phyloP scores from a whole-genome alignment of 2,329 filamentous ascomycete genomes.

The Colletotrichum tofieldiae region DNA sequence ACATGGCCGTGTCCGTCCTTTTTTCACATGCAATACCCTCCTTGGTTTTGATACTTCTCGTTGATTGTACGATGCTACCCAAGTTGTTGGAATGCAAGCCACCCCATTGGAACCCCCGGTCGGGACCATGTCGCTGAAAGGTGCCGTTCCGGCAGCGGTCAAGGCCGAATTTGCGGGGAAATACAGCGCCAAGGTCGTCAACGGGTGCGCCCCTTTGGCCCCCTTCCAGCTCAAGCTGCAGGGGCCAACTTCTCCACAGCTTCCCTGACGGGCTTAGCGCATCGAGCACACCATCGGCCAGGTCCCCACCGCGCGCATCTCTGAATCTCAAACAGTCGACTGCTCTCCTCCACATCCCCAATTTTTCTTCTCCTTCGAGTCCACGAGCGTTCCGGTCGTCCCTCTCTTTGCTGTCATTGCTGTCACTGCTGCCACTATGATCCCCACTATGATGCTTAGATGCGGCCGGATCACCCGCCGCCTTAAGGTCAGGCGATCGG shows the following conservation, averaged over 20 bases:
- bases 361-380: constrained; percentile 15
- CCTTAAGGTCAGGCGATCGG: no score
- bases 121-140: constrained; percentile 30
- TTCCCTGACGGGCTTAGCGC: constrained; percentile 22
- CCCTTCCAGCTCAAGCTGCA: constrained; percentile 10
- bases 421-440: no score
- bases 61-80: background rate
- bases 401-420: constrained; percentile 1
- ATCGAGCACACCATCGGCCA: constrained; percentile 39
- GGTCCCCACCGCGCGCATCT: constrained; percentile 27
- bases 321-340: constrained; percentile 16
- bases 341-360: constrained; percentile 28
- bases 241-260: constrained; percentile 18
- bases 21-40: background rate
- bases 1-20: background rate
- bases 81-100: background rate
- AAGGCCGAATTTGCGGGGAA: constrained; percentile 40
- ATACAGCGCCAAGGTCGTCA: constrained; percentile 29
- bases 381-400: background rate
- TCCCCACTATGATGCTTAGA: no score
- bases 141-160: constrained; percentile 30
- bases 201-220: constrained; percentile 19
- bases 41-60: background rate
- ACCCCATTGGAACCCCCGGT: background rate
- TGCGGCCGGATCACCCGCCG: no score